phyloP scores from a whole-genome alignment of 1,284 basidiomycete genomes.

The Tilletia setariae region DNA sequence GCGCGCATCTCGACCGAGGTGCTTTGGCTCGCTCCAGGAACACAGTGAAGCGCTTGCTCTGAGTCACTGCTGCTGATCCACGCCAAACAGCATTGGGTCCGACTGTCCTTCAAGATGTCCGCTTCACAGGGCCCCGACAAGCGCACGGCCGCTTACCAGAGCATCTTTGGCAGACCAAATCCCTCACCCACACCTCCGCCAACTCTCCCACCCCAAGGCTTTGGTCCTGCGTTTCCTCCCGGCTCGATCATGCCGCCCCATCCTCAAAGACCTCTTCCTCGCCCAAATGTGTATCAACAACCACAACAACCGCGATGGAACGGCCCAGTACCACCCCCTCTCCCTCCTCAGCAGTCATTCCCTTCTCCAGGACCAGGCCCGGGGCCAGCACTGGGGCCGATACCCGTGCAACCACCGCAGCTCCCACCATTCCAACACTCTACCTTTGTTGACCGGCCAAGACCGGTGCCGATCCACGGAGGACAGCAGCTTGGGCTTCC shows the following conservation, averaged over 20 bases:
- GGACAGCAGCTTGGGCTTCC: slow-evolving; percentile 4
- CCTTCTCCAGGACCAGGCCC: background rate
- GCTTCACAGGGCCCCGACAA: slow-evolving; percentile 33
- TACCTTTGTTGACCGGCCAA: slow-evolving; percentile 2
- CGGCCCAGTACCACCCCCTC: slow-evolving; percentile 16
- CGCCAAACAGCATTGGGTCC: too few relatives aligned
- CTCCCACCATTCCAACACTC: slow-evolving; percentile 1
- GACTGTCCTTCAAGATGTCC: background rate
- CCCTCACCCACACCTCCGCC: slow-evolving; percentile 42
- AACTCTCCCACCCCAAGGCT: slow-evolving; percentile 11
- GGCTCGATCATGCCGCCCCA: background rate
- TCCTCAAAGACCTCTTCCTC: slow-evolving; percentile 2
- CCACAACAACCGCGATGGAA: slow-evolving; percentile 12
- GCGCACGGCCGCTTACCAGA: slow-evolving; percentile 48
- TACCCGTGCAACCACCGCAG: background rate
- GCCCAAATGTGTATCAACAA: slow-evolving; percentile 9
- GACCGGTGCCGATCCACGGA: slow-evolving; percentile 10
- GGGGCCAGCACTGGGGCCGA: too few relatives aligned
- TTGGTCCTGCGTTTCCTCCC: background rate
- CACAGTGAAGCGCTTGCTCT: too few relatives aligned
- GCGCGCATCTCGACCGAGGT: too few relatives aligned
- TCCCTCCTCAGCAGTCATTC: background rate
- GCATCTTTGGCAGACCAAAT: slow-evolving; percentile 48
- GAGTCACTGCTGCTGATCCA: too few relatives aligned
- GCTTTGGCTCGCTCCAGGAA: too few relatives aligned